Evolutionary conservation across 352 stramenopile genomes (phyloP), one percentile per base, ranked within the genome.

Genomic region (Phytophthora cryptogea): DNA sequence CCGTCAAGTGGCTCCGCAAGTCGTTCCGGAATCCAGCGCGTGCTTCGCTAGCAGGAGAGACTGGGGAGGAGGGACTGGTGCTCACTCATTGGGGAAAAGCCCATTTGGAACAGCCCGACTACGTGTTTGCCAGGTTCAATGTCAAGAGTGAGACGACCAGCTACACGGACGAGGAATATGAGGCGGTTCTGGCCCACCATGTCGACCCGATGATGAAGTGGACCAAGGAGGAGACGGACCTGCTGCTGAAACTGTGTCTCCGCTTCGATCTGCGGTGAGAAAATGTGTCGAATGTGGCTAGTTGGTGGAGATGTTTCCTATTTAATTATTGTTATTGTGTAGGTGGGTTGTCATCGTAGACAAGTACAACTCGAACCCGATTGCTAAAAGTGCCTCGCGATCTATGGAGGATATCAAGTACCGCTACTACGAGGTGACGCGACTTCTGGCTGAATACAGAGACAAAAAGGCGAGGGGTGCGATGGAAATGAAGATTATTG

Each of bases 401-500:
- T 84, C 77, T 7, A 55, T 89, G 14, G 79, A 91, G 46, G 81
- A 89, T 48, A 79, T 89, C 28, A 91, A 89, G 55, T 88, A 88
- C 47, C 70, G 81, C 11, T 89, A 89, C 51, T 88, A 91, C 45
- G 78, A 90, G 47, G 67, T 74, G 36, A 73, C 72, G 13, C 63
- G 74, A 42, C 47, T 86, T 14, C 35, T 90, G 2, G 59, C 58
- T 26, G 79, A 86, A 42, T 69, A 74, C 32, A 56, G 70, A 27
- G 72, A 82, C 28, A 67, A 66, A 17, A 52, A 62, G 39, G 20
- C 53, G 6, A 58, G 49, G 35, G 42, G 54, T 43, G 66, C 59
- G 11, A 4, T 54, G 26, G 58, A 63, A 9, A 64, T 65, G 20
- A 66, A 63, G 40, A 23, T 23, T 23, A 2, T 23, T 23, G 2